Evolutionary conservation across 495 filamentous ascomycete genomes (phyloP).

Genomic region (Penicillium pulvis): DNA sequence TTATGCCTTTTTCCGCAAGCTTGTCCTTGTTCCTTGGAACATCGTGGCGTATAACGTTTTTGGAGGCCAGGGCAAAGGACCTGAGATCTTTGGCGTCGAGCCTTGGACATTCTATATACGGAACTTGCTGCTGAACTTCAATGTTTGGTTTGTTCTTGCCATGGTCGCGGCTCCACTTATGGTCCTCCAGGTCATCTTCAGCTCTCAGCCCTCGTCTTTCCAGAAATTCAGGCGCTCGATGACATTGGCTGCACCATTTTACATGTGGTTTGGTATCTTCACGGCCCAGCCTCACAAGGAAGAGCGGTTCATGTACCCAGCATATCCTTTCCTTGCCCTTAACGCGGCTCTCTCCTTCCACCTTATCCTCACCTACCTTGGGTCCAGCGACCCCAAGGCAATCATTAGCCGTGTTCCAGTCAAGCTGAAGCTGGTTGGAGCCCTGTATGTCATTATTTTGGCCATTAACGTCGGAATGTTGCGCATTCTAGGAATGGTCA

Average conservation of each 20-base stretch:
- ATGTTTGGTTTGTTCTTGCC: slow-evolving; percentile 86
- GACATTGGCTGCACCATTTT: slow-evolving; percentile 80
- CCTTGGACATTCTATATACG: slow-evolving; percentile 96
- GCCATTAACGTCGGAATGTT: slow-evolving; percentile 66
- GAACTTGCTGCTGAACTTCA: slow-evolving; percentile 94
- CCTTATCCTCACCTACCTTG: slow-evolving; percentile 70
- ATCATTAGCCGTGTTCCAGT: slow-evolving; percentile 69
- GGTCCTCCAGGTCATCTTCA: slow-evolving; percentile 49
- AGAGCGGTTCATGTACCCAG: slow-evolving; percentile 98
- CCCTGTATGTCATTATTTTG: slow-evolving; percentile 54
- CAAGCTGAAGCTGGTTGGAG: slow-evolving; percentile 64
- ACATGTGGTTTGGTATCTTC: slow-evolving; percentile 93
- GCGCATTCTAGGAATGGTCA: slow-evolving; percentile 77
- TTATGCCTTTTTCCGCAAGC: slow-evolving; percentile 77
- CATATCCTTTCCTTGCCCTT: slow-evolving; percentile 89
- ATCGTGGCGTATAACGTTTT: slow-evolving; percentile 97
- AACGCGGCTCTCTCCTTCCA: slow-evolving; percentile 88
- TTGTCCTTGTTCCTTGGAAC: slow-evolving; percentile 81
- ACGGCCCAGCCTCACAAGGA: slow-evolving; percentile 94
- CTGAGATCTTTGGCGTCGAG: slow-evolving; percentile 94
- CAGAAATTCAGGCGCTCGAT: slow-evolving; percentile 65
- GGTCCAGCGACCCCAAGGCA: slow-evolving; percentile 64
- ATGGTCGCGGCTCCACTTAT: slow-evolving; percentile 68
- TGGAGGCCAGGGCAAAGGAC: slow-evolving; percentile 72
- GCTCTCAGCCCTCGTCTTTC: slow-evolving; percentile 39